A percentile compares a stretch with the other conserved stretches of the same genome.
Conservation (phyloP, 495 filamentous ascomycete species). For the Penicillium robsamsonii region DNA sequence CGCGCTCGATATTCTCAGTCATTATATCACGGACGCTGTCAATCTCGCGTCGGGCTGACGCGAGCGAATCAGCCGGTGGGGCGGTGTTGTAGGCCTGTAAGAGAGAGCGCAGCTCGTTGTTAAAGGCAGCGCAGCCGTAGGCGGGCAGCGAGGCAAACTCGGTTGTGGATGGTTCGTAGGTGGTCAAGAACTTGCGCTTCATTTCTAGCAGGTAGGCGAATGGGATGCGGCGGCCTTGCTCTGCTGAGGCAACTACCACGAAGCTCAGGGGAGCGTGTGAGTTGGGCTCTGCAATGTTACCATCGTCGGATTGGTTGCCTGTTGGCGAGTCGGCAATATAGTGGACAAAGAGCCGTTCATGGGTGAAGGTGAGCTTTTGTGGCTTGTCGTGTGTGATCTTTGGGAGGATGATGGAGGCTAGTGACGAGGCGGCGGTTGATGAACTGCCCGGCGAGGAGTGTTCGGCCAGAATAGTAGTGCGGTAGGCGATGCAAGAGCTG, state of each 20-base stretch:
- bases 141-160: slow-evolving; percentile 77
- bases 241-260: slow-evolving; percentile 73
- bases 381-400: slow-evolving; percentile 81
- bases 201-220: slow-evolving; percentile 93
- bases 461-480: slow-evolving; percentile 88
- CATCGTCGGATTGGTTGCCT: slow-evolving; percentile 44
- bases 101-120: slow-evolving; percentile 67
- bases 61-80: slow-evolving; percentile 77
- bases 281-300: slow-evolving; percentile 35
- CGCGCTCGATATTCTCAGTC: slow-evolving; percentile 97
- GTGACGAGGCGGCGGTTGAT: slow-evolving; percentile 68
- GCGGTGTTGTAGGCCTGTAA: slow-evolving; percentile 86
- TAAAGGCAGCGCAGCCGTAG: slow-evolving; percentile 89
- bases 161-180: slow-evolving; percentile 65
- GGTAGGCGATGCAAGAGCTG: slow-evolving; percentile 88
- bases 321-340: slow-evolving; percentile 86
- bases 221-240: slow-evolving; percentile 79
- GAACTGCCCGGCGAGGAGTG: slow-evolving; percentile 75
- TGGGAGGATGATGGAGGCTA: slow-evolving; percentile 91
- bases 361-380: slow-evolving; percentile 91
- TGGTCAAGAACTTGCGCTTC: slow-evolving; percentile 77
- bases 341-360: slow-evolving; percentile 88
- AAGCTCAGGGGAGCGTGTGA: slow-evolving; percentile 80
- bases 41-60: slow-evolving; percentile 81
- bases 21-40: slow-evolving; percentile 93